Evolutionary conservation across 208 protist genomes (phyloP).

Genomic region (Leptomonas pyrrhocoris): DNA sequence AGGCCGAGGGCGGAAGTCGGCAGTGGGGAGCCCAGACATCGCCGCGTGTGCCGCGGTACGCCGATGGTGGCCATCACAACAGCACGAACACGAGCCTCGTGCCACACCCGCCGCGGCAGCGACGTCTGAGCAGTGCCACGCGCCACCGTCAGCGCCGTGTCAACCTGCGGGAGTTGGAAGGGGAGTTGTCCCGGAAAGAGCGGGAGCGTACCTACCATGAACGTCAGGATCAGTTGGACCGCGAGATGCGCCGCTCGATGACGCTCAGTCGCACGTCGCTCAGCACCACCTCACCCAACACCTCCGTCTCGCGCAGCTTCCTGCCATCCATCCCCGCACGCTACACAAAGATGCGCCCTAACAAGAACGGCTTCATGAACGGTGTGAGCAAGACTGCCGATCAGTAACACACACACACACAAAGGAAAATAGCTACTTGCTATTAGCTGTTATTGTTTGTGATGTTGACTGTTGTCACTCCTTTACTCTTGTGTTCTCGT

Average conservation of each 20-base stretch:
- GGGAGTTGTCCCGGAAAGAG: constrained; percentile 45
- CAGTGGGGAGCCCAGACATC: constrained; percentile 9
- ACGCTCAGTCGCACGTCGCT: constrained; percentile 7
- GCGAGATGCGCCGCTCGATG: constrained; percentile 25
- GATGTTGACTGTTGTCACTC: neutral
- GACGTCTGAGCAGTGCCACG: constrained; percentile 26
- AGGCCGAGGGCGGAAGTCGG: neutral
- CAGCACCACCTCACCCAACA: constrained; percentile 1
- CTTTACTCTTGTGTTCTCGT: neutral
- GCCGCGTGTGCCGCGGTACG: constrained; percentile 3
- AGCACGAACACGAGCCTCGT: constrained; percentile 14
- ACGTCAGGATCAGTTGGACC: constrained; percentile 39
- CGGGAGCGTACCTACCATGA: constrained; percentile 39
- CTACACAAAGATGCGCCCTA: constrained; percentile 16
- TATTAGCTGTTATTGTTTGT: neutral
- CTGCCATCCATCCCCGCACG: constrained; percentile 22
- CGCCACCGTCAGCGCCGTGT: constrained; percentile 39
- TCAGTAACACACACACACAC: neutral
- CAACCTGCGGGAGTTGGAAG: constrained; percentile 50
- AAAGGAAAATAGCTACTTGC: neutral
- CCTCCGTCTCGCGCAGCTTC: constrained; percentile 15
- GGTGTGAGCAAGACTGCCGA: neutral
- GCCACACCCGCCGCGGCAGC: constrained; percentile 28
- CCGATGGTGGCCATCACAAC: neutral
- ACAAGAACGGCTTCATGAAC: constrained; percentile 3